phyloP scores from a whole-genome alignment of 2,329 filamentous ascomycete species.

The Trichoderma lentiforme region DNA sequence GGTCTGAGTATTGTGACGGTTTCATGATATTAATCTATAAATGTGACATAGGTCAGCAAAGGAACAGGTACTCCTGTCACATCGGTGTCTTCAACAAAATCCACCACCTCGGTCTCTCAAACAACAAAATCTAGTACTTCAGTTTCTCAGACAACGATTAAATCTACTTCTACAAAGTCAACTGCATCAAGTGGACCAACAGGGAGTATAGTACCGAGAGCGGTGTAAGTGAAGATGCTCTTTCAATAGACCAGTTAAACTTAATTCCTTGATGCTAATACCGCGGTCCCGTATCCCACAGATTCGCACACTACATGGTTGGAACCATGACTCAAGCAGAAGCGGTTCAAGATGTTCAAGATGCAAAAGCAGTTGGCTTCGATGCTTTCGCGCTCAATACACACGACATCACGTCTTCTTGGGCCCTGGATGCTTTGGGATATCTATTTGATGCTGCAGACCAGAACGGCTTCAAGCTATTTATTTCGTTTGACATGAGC shows the following conservation, averaged over 20 bases:
- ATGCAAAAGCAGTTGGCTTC: constrained; percentile 6
- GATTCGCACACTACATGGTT: constrained; percentile 15
- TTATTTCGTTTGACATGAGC: constrained; percentile 13
- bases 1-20: not conserved
- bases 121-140: not conserved
- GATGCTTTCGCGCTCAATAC: constrained; percentile 12
- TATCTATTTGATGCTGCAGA: constrained; percentile 5
- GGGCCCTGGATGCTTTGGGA: not conserved
- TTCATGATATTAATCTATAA: not conserved
- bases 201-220: not conserved
- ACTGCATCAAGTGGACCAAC: not conserved
- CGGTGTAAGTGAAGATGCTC: not conserved
- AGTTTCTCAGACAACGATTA: not conserved
- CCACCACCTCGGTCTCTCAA: not conserved
- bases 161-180: constrained; percentile 3
- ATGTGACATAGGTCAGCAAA: not conserved
- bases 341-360: not conserved
- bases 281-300: not conserved
- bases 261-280: not conserved
- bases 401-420: constrained; percentile 2
- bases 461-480: constrained; percentile 2
- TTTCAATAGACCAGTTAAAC: not conserved
- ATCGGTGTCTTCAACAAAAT: not conserved
- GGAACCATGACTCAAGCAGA: not conserved
- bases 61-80: not conserved